phyloP scores from a whole-genome alignment of 2,329 filamentous ascomycete species.

The Aureobasidium sp. region DNA sequence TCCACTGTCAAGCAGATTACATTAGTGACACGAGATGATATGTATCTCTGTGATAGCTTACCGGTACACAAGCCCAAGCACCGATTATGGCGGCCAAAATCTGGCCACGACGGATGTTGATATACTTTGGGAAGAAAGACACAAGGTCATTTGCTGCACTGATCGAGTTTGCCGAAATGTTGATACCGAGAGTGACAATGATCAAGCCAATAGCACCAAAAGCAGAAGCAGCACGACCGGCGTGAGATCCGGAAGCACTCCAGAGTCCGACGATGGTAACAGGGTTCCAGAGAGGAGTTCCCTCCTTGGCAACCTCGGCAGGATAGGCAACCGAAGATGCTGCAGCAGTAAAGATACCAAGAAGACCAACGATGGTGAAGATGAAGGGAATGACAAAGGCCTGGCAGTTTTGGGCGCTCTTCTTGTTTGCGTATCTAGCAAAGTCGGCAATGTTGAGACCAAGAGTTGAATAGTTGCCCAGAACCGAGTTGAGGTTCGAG shows the following conservation, averaged over 20 bases:
- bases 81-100: slow-evolving; percentile 32
- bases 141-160: slow-evolving; percentile 21
- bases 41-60: not conserved
- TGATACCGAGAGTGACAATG: slow-evolving; percentile 17
- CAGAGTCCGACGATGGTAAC: slow-evolving; percentile 22
- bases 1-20: slow-evolving; percentile 22
- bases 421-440: slow-evolving; percentile 19
- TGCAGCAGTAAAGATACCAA: slow-evolving; percentile 26
- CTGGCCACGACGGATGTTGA: slow-evolving; percentile 35
- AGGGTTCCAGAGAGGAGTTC: slow-evolving; percentile 20
- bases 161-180: slow-evolving; percentile 23
- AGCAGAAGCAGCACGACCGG: slow-evolving; percentile 21
- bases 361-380: slow-evolving; percentile 24
- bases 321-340: slow-evolving; percentile 20
- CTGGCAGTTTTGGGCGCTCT: slow-evolving; percentile 19
- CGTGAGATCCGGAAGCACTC: slow-evolving; percentile 17
- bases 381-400: slow-evolving; percentile 22
- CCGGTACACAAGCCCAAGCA: slow-evolving; percentile 32
- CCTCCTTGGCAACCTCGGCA: slow-evolving; percentile 14
- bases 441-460: slow-evolving; percentile 24
- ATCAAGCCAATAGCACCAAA: slow-evolving; percentile 20
- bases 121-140: slow-evolving; percentile 19
- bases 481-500: slow-evolving; percentile 26
- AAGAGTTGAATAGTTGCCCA: slow-evolving; percentile 23
- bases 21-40: not conserved